These are phyloP conservation scores for Neofusicoccum laricinum DNA, from an alignment of 2,329 filamentous ascomycete genomes.

Conservation along the genomic window DNA sequence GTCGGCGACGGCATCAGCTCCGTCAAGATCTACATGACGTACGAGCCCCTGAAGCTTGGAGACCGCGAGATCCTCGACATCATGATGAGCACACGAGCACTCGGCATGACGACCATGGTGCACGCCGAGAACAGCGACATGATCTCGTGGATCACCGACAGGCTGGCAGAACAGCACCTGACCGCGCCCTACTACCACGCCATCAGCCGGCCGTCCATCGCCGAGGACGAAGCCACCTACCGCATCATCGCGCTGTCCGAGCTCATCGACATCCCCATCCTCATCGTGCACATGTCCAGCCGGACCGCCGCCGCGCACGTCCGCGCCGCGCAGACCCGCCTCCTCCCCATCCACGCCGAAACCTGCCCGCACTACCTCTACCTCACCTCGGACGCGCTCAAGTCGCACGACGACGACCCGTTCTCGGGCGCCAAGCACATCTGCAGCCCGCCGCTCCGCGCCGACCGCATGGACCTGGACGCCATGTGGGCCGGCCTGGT, in stretches of 20 bases:
- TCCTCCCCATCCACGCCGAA: slow-evolving; percentile 36
- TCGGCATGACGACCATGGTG: slow-evolving; percentile 50
- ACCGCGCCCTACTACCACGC: slow-evolving; percentile 49
- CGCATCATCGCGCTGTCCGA: slow-evolving; percentile 51
- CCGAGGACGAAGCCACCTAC: slow-evolving; percentile 44
- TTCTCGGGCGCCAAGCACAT: slow-evolving; percentile 36
- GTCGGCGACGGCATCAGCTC: slow-evolving; percentile 45
- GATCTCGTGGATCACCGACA: slow-evolving; percentile 49
- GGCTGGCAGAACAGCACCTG: slow-evolving; percentile 28
- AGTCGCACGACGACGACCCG: slow-evolving; percentile 29
- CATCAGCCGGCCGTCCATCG: slow-evolving; percentile 19
- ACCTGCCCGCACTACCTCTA: slow-evolving; percentile 39
- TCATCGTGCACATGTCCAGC: slow-evolving; percentile 54
- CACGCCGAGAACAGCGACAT: slow-evolving; percentile 50
- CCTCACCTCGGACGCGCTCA: slow-evolving; percentile 31
- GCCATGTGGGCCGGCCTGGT: slow-evolving; percentile 33
- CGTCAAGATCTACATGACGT: slow-evolving; percentile 54
- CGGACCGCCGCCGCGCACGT: slow-evolving; percentile 32
- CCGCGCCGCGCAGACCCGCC: slow-evolving; percentile 31
- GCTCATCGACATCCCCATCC: slow-evolving; percentile 50
- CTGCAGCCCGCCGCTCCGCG: slow-evolving; percentile 33
- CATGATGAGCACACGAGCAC: slow-evolving; percentile 45
- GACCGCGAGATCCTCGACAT: slow-evolving; percentile 49
- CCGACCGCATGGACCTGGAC: slow-evolving; percentile 31
- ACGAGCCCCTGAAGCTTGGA: slow-evolving; percentile 47